Percentiles rank a stretch among this genome's conserved stretches.
Evolutionary conservation across 176 grass and related monocot genomes (phyloP).

Genomic region (Phoenix dactylifera): DNA sequence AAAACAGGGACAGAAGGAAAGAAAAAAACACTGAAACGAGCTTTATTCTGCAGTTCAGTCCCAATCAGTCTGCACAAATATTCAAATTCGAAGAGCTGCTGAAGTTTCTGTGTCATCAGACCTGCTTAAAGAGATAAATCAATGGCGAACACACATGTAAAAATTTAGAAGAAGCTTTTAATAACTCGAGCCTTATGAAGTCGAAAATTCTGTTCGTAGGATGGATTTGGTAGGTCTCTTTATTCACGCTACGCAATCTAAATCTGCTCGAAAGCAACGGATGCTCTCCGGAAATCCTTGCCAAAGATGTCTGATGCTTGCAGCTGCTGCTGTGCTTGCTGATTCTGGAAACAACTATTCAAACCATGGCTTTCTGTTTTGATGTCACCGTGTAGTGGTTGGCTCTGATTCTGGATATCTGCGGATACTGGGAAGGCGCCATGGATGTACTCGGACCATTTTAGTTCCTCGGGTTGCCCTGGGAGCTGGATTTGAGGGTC

Average conservation of each 20-base stretch:
- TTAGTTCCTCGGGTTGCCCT: constrained; percentile 41
- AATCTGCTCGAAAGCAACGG: constrained; percentile 54
- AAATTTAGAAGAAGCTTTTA: background rate
- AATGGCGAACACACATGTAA: background rate
- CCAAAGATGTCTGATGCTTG: constrained; percentile 41
- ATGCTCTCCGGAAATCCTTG: constrained; percentile 57
- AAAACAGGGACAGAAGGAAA: background rate
- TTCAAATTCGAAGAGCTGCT: constrained; percentile 1
- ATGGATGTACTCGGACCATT: constrained; percentile 66
- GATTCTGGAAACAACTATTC: constrained; percentile 36
- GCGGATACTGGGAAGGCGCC: constrained; percentile 37
- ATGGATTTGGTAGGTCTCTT: background rate
- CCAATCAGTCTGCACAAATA: background rate
- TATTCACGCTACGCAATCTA: constrained; percentile 28
- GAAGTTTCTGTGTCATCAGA: background rate
- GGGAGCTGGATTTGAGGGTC: constrained; percentile 31
- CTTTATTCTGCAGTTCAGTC: background rate
- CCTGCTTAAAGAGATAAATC: background rate
- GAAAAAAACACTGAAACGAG: background rate
- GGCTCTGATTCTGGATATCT: constrained; percentile 36
- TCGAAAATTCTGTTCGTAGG: background rate
- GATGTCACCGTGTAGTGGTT: constrained; percentile 43
- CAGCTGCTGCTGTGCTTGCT: constrained; percentile 37
- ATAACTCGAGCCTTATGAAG: background rate
- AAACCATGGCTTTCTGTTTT: constrained; percentile 47